phyloP scores from a whole-genome alignment of 306 rosid genomes.

The Castanopsis chinensis region DNA sequence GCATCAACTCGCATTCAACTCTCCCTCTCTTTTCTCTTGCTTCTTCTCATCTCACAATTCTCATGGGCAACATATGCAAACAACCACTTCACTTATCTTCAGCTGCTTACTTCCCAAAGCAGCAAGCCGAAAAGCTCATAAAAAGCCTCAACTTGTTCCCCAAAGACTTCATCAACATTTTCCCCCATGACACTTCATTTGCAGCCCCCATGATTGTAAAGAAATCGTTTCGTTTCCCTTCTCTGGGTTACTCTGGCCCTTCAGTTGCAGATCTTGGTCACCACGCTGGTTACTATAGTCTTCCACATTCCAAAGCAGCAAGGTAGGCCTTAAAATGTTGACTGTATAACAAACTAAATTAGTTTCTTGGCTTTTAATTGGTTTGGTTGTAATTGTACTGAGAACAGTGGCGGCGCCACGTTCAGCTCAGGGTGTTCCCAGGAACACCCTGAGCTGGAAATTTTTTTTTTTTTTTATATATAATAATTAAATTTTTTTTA shows the following conservation, averaged over 20 bases:
- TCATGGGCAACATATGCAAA: slow-evolving; percentile 28
- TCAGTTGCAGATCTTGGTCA: slow-evolving; percentile 76
- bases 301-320: slow-evolving; percentile 79
- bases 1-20: slow-evolving; percentile 31
- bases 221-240: slow-evolving; percentile 59
- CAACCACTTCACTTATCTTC: slow-evolving; percentile 27
- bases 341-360: background rate
- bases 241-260: slow-evolving; percentile 35
- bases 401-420: no score
- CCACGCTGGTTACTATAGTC: slow-evolving; percentile 83
- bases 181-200: slow-evolving; percentile 24
- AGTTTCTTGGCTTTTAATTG: no score
- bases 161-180: slow-evolving; percentile 49
- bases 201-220: slow-evolving; percentile 44
- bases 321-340: slow-evolving; percentile 42
- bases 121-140: slow-evolving; percentile 63
- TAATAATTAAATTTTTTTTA: no score
- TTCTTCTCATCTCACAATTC: slow-evolving; percentile 32
- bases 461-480: no score
- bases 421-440: no score
- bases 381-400: no score
- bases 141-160: slow-evolving; percentile 73
- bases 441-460: no score
- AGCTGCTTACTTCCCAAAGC: slow-evolving; percentile 29
- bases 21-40: slow-evolving; percentile 26